These are phyloP conservation scores for Blastomyces silverae DNA, from an alignment of 2,329 filamentous ascomycete genomes.

Conservation along the genomic window DNA sequence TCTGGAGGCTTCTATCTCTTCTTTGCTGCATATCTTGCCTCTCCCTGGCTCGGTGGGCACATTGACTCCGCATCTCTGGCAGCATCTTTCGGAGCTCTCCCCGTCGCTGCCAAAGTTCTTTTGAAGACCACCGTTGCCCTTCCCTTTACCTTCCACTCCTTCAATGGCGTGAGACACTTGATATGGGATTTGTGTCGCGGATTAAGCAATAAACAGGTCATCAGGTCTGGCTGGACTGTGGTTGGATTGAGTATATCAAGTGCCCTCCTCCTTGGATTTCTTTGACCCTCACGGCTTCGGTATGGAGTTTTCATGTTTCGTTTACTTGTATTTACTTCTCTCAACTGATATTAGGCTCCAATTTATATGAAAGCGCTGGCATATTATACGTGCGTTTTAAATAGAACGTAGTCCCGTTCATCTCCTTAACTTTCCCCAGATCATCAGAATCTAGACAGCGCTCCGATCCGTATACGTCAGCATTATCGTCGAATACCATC, in stretches of 20 bases:
- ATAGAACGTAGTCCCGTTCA: conserved; percentile 49
- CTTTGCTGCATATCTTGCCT: conserved; percentile 69
- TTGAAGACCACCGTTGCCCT: conserved; percentile 55
- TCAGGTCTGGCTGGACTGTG: conserved; percentile 57
- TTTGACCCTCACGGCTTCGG: neutral
- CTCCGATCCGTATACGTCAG: conserved; percentile 50
- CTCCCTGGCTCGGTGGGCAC: conserved; percentile 66
- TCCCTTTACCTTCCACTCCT: conserved; percentile 60
- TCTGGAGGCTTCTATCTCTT: conserved; percentile 72
- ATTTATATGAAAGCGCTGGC: neutral
- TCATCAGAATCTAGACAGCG: conserved; percentile 38
- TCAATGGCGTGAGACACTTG: conserved; percentile 66
- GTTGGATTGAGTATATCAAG: conserved; percentile 42
- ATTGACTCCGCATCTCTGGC: conserved; percentile 58
- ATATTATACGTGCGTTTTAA: conserved; percentile 29
- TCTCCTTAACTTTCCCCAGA: conserved; percentile 41
- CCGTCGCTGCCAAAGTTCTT: conserved; percentile 51
- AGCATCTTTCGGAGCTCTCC: conserved; percentile 57
- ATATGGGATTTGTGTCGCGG: conserved; percentile 58
- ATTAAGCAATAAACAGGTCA: conserved; percentile 58
- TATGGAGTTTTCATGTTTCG: neutral
- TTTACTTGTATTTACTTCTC: neutral
- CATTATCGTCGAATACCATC: conserved; percentile 63
- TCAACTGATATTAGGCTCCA: neutral
- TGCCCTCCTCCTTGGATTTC: conserved; percentile 4